These are phyloP conservation scores for Pueraria montana DNA, from an alignment of 306 rosid genomes.

Conservation along the genomic window DNA sequence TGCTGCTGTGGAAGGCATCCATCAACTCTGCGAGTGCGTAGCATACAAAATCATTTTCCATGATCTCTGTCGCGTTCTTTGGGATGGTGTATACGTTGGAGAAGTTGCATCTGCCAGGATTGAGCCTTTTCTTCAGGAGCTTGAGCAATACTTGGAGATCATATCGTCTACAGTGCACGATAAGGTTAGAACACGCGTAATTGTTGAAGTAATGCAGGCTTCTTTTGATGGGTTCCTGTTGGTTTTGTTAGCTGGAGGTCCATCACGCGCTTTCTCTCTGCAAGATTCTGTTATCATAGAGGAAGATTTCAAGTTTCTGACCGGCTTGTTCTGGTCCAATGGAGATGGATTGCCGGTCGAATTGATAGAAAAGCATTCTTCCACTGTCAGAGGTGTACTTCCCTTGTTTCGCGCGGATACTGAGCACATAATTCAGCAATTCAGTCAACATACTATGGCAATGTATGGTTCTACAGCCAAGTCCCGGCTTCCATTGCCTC, in stretches of 20 bases:
- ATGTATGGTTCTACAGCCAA: slow-evolving; percentile 69
- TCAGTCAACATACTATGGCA: slow-evolving; percentile 57
- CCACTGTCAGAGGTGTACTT: slow-evolving; percentile 62
- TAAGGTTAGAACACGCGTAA: slow-evolving; percentile 89
- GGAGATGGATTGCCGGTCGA: slow-evolving; percentile 95
- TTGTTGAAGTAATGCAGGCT: slow-evolving; percentile 83
- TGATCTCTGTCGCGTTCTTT: slow-evolving; percentile 73
- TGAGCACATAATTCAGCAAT: slow-evolving; percentile 73
- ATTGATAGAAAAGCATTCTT: slow-evolving; percentile 70
- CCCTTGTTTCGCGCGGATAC: slow-evolving; percentile 66
- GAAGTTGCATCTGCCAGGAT: slow-evolving; percentile 77
- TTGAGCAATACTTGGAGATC: slow-evolving; percentile 85
- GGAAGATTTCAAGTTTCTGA: slow-evolving; percentile 88
- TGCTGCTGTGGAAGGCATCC: slow-evolving; percentile 81
- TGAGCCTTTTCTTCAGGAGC: slow-evolving; percentile 84
- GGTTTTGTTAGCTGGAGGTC: slow-evolving; percentile 94
- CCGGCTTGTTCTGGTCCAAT: slow-evolving; percentile 91
- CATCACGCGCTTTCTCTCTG: slow-evolving; percentile 75
- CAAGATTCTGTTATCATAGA: slow-evolving; percentile 74
- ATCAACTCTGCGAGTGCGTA: slow-evolving; percentile 75
- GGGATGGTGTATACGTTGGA: slow-evolving; percentile 81
- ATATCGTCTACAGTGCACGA: slow-evolving; percentile 89
- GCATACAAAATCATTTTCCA: slow-evolving; percentile 82
- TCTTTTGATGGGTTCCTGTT: slow-evolving; percentile 87
- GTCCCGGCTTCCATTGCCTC: slow-evolving; percentile 86